phyloP scores from a whole-genome alignment of 2,329 filamentous ascomycete species.

The Ilyonectria destructans region DNA sequence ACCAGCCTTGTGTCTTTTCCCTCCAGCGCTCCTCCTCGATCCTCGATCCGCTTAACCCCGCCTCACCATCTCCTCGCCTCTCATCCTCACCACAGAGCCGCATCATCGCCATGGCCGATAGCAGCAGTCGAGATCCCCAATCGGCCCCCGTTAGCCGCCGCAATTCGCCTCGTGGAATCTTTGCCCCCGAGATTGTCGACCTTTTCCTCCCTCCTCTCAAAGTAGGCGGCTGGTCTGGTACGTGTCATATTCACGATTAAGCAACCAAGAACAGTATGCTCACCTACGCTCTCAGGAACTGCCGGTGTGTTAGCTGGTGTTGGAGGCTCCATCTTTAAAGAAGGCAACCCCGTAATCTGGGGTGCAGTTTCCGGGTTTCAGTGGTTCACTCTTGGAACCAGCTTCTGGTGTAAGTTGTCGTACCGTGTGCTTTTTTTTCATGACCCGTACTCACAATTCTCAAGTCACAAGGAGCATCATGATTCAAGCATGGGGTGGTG shows the following conservation, averaged over 20 bases:
- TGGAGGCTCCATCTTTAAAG: constrained; percentile 80
- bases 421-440: background rate
- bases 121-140: constrained; percentile 39
- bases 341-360: constrained; percentile 78
- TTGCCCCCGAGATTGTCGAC: constrained; percentile 62
- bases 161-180: constrained; percentile 53
- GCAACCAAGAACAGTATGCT: background rate
- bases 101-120: constrained; percentile 37
- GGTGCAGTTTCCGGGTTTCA: constrained; percentile 82
- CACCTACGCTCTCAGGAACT: constrained; percentile 60
- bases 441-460: constrained; percentile 29
- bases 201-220: constrained; percentile 69
- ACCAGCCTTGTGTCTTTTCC: constrained; percentile 7
- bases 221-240: constrained; percentile 74
- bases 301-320: constrained; percentile 77
- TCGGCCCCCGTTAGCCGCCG: constrained; percentile 42
- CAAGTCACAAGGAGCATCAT: constrained; percentile 66
- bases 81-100: constrained; percentile 7
- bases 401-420: constrained; percentile 78
- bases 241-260: constrained; percentile 5
- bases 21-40: background rate
- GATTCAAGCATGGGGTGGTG: constrained; percentile 65
- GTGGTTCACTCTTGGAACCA: constrained; percentile 84
- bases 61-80: constrained; percentile 5
- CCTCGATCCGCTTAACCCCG: background rate